phyloP scores from a whole-genome alignment of 345 rosid genomes.

The Geranium rotundifolium region DNA sequence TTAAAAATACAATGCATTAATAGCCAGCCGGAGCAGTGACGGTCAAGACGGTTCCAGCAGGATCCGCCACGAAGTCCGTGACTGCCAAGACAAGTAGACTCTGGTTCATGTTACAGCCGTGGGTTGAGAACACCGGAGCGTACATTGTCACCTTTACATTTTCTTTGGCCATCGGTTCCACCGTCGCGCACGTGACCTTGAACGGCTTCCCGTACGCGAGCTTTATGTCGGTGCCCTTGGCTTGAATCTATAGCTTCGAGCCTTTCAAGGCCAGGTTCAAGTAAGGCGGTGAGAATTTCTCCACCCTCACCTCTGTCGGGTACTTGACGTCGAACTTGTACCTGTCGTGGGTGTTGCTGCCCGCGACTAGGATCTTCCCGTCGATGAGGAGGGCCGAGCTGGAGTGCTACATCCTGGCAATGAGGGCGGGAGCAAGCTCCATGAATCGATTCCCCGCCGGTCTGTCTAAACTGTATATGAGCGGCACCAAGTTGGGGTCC shows the following conservation, averaged over 20 bases:
- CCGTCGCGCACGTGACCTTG: not conserved
- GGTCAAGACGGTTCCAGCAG: not conserved
- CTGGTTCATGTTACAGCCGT: constrained; percentile 35
- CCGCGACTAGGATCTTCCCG: constrained; percentile 50
- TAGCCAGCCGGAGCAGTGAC: constrained; percentile 20
- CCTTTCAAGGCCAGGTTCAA: constrained; percentile 16
- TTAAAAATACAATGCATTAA: too few species aligned
- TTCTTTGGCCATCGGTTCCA: not conserved
- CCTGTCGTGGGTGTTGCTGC: constrained; percentile 47
- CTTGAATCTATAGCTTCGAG: constrained; percentile 28
- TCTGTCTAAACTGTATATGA: constrained; percentile 26
- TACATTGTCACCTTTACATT: constrained; percentile 12
- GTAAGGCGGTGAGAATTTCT: too few species aligned
- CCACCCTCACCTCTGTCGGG: constrained; percentile 50
- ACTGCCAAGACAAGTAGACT: constrained; percentile 17
- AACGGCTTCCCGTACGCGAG: constrained; percentile 11
- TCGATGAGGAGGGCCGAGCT: constrained; percentile 43
- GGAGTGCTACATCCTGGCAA: constrained; percentile 63
- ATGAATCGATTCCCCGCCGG: constrained; percentile 28
- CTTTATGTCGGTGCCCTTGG: constrained; percentile 24
- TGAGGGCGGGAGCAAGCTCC: constrained; percentile 30
- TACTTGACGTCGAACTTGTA: constrained; percentile 49
- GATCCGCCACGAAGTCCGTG: not conserved
- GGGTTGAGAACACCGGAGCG: constrained; percentile 36
- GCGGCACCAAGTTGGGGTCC: constrained; percentile 30